These are phyloP conservation scores for Apiospora pterosperma DNA, from an alignment of 2,329 filamentous ascomycete species.

Conservation along the genomic window DNA sequence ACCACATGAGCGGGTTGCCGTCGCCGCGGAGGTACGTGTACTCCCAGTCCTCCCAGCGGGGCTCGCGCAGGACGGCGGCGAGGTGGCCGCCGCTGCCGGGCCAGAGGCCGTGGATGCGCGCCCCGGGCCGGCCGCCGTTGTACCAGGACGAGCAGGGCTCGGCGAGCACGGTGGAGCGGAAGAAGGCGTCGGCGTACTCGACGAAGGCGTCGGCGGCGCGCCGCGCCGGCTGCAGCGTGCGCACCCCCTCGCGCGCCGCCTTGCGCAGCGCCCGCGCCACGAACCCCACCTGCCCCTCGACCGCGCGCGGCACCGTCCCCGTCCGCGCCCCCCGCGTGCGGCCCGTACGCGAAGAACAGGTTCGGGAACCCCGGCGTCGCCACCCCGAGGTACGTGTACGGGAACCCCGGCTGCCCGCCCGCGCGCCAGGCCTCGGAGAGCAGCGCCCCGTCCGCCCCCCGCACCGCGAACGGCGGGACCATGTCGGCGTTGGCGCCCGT, in stretches of 20 bases:
- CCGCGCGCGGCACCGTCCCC: constrained; percentile 64
- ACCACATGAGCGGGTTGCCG: constrained; percentile 54
- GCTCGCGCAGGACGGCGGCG: constrained; percentile 53
- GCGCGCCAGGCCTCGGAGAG: constrained; percentile 52
- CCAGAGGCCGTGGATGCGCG: constrained; percentile 65
- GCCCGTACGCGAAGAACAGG: constrained; percentile 61
- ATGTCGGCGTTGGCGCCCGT: constrained; percentile 63
- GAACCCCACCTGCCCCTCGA: constrained; percentile 65
- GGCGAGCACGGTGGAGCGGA: constrained; percentile 49
- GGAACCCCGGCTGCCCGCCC: constrained; percentile 55
- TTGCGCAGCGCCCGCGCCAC: constrained; percentile 67
- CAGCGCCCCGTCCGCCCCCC: constrained; percentile 46
- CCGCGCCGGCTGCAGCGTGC: constrained; percentile 53
- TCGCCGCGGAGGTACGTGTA: constrained; percentile 41
- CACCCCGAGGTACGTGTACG: constrained; percentile 64
- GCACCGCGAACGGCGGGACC: constrained; percentile 58
- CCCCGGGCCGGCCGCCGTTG: constrained; percentile 61
- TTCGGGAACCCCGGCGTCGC: constrained; percentile 66
- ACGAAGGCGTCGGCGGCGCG: constrained; percentile 62
- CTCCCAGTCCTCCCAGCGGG: constrained; percentile 54
- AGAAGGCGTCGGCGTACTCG: constrained; percentile 56
- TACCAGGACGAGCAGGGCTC: constrained; percentile 71
- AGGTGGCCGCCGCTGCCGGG: constrained; percentile 64
- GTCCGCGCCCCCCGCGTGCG: constrained; percentile 56
- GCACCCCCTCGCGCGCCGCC: constrained; percentile 62